phyloP scores from a whole-genome alignment of 2,329 filamentous ascomycete species.

The Amauroascus verrucosus region DNA sequence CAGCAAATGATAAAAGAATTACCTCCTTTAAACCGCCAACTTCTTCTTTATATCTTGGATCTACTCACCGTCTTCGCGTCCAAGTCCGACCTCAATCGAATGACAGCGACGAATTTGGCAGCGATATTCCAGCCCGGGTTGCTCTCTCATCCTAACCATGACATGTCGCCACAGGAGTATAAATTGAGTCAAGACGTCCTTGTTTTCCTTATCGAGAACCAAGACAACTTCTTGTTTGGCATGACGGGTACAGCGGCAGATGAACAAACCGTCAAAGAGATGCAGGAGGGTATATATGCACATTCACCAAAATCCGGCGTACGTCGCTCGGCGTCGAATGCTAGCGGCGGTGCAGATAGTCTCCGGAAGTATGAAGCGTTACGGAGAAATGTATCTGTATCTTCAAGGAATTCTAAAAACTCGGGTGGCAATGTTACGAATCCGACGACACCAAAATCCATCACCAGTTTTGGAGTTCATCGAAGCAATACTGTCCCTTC shows the following conservation, averaged over 20 bases:
- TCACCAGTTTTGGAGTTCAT: constrained; percentile 46
- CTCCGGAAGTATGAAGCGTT: constrained; percentile 64
- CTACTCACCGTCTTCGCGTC: constrained; percentile 92
- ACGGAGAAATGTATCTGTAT: constrained; percentile 81
- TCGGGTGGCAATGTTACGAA: constrained; percentile 55
- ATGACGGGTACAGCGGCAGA: constrained; percentile 99
- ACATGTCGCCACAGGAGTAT: constrained; percentile 93
- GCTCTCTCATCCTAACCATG: constrained; percentile 83
- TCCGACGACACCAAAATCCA: constrained; percentile 51
- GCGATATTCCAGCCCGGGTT: constrained; percentile 97
- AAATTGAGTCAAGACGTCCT: constrained; percentile 91
- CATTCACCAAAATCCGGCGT: constrained; percentile 43
- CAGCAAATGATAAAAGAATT: constrained; percentile 86
- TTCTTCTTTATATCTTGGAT: constrained; percentile 91
- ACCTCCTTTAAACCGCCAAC: constrained; percentile 82
- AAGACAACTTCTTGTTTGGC: constrained; percentile 94
- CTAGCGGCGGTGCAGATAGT: constrained; percentile 80
- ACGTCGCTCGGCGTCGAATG: constrained; percentile 70
- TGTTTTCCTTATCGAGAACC: constrained; percentile 96
- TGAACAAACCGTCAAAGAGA: constrained; percentile 58
- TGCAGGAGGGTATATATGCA: constrained; percentile 52
- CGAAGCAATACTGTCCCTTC: constrained; percentile 89
- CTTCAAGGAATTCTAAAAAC: constrained; percentile 77
- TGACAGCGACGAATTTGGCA: constrained; percentile 88
- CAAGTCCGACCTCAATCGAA: constrained; percentile 92